Conservation (phyloP, 768 basidiomycete species). For the Leccinum boreale region DNA sequence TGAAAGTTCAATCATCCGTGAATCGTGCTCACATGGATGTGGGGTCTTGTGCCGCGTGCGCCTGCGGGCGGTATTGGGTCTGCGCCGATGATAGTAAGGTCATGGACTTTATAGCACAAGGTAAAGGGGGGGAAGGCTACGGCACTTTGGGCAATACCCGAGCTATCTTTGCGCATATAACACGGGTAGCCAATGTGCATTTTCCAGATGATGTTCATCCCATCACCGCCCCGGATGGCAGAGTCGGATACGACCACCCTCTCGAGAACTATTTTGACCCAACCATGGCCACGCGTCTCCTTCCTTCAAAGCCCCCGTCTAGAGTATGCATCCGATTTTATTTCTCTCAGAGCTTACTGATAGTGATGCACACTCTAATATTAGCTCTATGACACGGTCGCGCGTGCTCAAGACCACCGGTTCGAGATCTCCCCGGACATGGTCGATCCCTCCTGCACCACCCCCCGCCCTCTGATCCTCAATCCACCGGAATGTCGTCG, state of each 20-base stretch:
- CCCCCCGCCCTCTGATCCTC: slow-evolving; percentile 8
- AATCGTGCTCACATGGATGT: slow-evolving; percentile 11
- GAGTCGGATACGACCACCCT: slow-evolving; percentile 19
- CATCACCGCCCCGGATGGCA: slow-evolving; percentile 10
- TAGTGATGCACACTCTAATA: not conserved
- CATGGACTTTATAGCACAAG: too few species aligned
- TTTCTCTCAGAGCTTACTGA: too few species aligned
- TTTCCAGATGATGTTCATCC: not conserved
- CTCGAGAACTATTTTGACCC: slow-evolving; percentile 26
- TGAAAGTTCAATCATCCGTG: slow-evolving; percentile 10
- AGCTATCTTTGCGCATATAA: too few species aligned
- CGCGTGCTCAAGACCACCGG: slow-evolving; percentile 24
- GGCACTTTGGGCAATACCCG: too few species aligned
- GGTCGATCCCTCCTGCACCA: slow-evolving; percentile 11
- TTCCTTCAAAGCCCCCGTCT: slow-evolving; percentile 8
- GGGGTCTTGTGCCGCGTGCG: slow-evolving; percentile 26
- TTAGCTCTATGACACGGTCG: slow-evolving; percentile 31
- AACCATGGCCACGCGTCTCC: slow-evolving; percentile 15
- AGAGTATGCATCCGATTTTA: too few species aligned
- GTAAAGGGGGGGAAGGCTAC: too few species aligned
- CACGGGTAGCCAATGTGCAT: too few species aligned
- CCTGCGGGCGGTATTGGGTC: slow-evolving; percentile 19
- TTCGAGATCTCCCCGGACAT: slow-evolving; percentile 8
- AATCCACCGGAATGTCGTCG: slow-evolving; percentile 16
- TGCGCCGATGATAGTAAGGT: slow-evolving; percentile 5